These are phyloP conservation scores for Xylariaceae sp. DNA, from an alignment of 2,329 filamentous ascomycete genomes.

Conservation along the genomic window DNA sequence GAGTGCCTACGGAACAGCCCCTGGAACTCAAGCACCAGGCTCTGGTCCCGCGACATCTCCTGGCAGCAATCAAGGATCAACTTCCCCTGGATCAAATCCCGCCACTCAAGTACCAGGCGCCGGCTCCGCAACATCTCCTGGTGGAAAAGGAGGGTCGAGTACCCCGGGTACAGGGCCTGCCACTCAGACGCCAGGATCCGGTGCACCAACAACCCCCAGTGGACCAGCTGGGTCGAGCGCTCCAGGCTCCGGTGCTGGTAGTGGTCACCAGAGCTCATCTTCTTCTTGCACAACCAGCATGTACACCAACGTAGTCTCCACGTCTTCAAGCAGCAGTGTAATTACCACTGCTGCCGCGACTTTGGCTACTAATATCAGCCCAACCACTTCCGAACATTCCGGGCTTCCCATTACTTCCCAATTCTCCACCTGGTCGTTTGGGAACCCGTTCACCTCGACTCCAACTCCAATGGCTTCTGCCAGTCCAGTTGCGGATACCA, in stretches of 20 bases:
- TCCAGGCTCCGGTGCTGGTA: constrained; percentile 5
- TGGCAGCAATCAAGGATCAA: too few species aligned
- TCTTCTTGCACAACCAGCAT: constrained; percentile 17
- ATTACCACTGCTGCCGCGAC: constrained; percentile 11
- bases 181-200: neutral
- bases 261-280: constrained; percentile 1
- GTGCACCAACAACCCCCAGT: neutral
- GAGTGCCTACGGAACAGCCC: neutral
- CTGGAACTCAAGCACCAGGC: constrained; percentile 10
- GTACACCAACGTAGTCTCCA: constrained; percentile 14
- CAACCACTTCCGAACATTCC: constrained; percentile 1
- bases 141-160: too few species aligned
- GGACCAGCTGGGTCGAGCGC: constrained; percentile 8
- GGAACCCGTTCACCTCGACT: constrained; percentile 1
- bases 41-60: neutral
- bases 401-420: neutral
- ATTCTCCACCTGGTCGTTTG: constrained; percentile 8
- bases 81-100: neutral
- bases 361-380: constrained; percentile 10
- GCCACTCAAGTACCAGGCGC: neutral
- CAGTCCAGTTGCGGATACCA: constrained; percentile 10
- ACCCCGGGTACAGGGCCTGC: too few species aligned
- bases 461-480: constrained; percentile 1
- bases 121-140: neutral
- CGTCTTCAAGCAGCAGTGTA: neutral